phyloP scores from a whole-genome alignment of 176 grass and related monocot genomes.

The Juncus inflexus region DNA sequence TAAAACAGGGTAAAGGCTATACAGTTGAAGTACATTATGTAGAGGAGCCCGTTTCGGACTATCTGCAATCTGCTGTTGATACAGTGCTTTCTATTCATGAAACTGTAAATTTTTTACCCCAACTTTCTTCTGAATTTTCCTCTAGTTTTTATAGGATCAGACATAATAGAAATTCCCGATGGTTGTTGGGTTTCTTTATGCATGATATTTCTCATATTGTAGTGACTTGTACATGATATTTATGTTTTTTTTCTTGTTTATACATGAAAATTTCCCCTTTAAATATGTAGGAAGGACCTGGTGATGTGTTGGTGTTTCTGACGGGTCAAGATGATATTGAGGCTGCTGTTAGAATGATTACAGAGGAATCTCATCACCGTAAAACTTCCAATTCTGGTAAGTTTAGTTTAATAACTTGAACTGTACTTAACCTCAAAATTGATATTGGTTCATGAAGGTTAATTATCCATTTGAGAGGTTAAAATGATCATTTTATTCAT shows the following conservation, averaged over 20 bases:
- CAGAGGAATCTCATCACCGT: conserved; percentile 52
- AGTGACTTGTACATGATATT: neutral
- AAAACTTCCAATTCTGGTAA: conserved; percentile 52
- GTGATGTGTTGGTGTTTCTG: conserved; percentile 91
- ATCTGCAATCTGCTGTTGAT: conserved; percentile 65
- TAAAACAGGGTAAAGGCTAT: conserved; percentile 79
- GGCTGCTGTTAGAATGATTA: conserved; percentile 64
- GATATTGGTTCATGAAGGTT: conserved; percentile 18
- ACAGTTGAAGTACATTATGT: conserved; percentile 85
- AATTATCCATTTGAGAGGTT: neutral
- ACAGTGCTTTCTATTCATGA: conserved; percentile 77
- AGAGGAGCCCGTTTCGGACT: conserved; percentile 89
- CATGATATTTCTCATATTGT: too few relatives aligned
- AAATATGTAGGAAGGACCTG: conserved; percentile 62
- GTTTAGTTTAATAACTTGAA: neutral
- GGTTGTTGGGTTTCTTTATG: too few relatives aligned
- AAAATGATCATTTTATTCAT: conserved; percentile 20
- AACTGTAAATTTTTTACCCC: conserved; percentile 43
- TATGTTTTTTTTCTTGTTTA: conserved; percentile 8
- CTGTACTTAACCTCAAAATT: too few relatives aligned
- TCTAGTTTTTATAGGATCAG: neutral
- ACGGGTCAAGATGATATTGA: conserved; percentile 97
- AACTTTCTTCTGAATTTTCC: conserved; percentile 13
- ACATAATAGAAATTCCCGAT: too few relatives aligned
- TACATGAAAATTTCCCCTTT: neutral